Percentiles rank a stretch among this genome's conserved stretches.
Evolutionary conservation across 2,329 filamentous ascomycete species (phyloP).

Genomic region (Magnaporthiopsis poae): DNA sequence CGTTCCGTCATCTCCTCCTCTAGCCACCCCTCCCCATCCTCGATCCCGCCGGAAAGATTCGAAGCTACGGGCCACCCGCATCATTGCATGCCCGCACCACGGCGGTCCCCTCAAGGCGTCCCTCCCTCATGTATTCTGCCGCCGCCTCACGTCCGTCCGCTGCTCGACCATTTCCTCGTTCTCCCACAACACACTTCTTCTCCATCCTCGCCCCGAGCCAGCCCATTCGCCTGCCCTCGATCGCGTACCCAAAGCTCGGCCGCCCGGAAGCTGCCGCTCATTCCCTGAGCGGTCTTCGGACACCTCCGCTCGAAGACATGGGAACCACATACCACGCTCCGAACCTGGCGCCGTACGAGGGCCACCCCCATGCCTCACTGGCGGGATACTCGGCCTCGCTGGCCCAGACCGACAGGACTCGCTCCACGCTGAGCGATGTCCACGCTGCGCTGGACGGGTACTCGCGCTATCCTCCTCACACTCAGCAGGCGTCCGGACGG

Average conservation of each 20-base stretch:
- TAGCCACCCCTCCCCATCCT: not conserved
- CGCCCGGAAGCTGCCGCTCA: not conserved
- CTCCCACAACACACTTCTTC: not conserved
- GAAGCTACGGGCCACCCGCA: not conserved
- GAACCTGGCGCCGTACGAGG: constrained; percentile 20
- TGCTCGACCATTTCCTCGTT: constrained; percentile 1
- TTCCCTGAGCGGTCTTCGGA: constrained; percentile 16
- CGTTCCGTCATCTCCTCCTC: not conserved
- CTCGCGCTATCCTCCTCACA: constrained; percentile 6
- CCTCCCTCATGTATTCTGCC: constrained; percentile 6
- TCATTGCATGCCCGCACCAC: not conserved
- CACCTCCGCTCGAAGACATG: constrained; percentile 23
- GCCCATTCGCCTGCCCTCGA: not conserved
- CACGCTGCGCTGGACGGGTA: constrained; percentile 10
- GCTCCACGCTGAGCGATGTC: constrained; percentile 13
- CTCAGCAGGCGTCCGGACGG: constrained; percentile 10
- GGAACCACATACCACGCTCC: constrained; percentile 23
- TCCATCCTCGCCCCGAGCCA: constrained; percentile 2
- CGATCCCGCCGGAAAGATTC: not conserved
- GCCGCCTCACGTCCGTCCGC: not conserved
- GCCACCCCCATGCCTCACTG: constrained; percentile 11
- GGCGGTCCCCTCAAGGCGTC: not conserved
- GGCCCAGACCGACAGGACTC: constrained; percentile 14
- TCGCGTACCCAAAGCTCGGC: not conserved
- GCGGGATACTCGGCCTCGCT: constrained; percentile 9